Base-by-base conservation (phyloP, 495 filamentous ascomycete genomes). In the Filosporella fistucella region DNA sequence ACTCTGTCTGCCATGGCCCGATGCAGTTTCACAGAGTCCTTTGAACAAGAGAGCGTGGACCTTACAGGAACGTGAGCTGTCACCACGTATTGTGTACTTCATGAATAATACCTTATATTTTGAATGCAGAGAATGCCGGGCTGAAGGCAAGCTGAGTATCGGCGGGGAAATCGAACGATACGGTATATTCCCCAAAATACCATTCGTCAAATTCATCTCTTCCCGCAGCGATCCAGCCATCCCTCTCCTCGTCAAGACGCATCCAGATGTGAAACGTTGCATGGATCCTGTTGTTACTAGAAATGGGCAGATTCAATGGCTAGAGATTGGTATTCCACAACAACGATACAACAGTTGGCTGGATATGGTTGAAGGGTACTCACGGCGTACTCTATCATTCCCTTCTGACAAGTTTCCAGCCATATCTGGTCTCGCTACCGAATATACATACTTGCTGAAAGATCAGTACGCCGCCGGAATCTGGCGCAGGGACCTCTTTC, bases 31-130 rank as follows among this genome's bases (percentile, higher is more conserved):
- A 10, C 21, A 25, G 3, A 43, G 30, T 16, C 30, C 39, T 1
- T 23, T 51, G 11, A 36, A 20, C n/a, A 7, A 9, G 21, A 22
- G 56, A 45, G 56, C 46, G 12, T 59, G 56, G 56, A 50, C 48
- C 9, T 44, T 59, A 1, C 56, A 59, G 35, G 56, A 59, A 39
- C 17, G 47, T 14, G 43, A 47, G 10, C 38, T 59, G 3, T 45
- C 52, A 4, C 46, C 42, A 1, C 33, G 48, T 42, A 45, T 54
- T 12, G 16, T 59, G 2, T 51, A 59, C 38, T 59, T 56, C 38
- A 45, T 37, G 4, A 47, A 42, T 7, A 9, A 52, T 11, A 33
- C 24, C 16, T 17, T 56, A 17, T 40, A 39, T 6, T 59, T 54
- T 32, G 56, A 59, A 30, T 59, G 56, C 44, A 25, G 51, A 22